A percentile compares a stretch with the other conserved stretches of the same genome.
These are phyloP conservation scores for Vigna hirtella DNA, from an alignment of 306 rosid genomes.

Conservation along the genomic window DNA sequence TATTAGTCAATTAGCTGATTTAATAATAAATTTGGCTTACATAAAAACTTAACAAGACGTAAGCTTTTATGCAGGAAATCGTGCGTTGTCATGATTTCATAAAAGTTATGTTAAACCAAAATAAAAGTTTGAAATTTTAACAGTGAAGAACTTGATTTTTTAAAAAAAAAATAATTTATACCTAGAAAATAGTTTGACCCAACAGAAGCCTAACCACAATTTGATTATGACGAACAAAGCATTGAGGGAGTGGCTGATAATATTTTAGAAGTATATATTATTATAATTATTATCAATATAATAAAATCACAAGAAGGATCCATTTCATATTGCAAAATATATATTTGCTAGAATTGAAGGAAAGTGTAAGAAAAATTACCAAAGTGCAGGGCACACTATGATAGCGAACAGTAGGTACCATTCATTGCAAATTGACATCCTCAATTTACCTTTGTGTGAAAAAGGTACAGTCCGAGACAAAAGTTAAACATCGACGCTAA, in stretches of 20 bases:
- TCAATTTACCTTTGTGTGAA: constrained; percentile 11
- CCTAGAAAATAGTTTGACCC: no score
- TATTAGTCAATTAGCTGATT: no score
- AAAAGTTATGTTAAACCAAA: no score
- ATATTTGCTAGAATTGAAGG: not conserved
- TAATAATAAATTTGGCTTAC: no score
- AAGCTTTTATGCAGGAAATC: no score
- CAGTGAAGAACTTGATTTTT: no score
- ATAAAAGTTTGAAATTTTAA: no score
- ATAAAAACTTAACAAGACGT: no score
- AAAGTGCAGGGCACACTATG: constrained; percentile 12
- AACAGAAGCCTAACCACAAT: not conserved
- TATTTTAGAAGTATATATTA: not conserved
- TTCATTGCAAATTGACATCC: constrained; percentile 35
- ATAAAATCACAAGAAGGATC: not conserved
- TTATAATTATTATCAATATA: not conserved
- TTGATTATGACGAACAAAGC: not conserved
- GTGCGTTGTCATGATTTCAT: no score
- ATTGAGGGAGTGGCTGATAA: not conserved
- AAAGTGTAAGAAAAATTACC: constrained; percentile 20
- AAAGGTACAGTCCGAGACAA: constrained; percentile 8
- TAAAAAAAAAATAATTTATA: no score
- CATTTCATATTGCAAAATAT: not conserved
- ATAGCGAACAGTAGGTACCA: constrained; percentile 28
- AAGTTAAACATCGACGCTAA: not conserved